Base-by-base conservation (phyloP, 176 grass and related monocot genomes). In the Cenchrus fungigraminus region DNA sequence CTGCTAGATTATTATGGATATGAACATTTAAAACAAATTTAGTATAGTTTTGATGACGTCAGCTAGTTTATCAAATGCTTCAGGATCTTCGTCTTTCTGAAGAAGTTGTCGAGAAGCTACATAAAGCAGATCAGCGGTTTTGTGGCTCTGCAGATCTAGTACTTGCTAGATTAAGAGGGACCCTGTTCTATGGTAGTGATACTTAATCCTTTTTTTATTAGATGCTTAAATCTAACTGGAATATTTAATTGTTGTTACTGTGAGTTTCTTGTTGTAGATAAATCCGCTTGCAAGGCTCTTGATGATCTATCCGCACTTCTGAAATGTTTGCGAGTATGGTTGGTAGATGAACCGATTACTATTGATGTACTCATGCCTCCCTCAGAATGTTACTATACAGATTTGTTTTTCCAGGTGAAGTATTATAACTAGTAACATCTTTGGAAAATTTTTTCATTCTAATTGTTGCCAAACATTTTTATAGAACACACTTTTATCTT, bases 301-400 rank as follows among this genome's bases (percentile, higher is more conserved):
- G 93, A 95, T 82, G 96, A 98, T 51, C 78, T 98, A 65, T 95
- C 96, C 4, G 60, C 57, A 14, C 87, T 98, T 88, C 85, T 98
- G 45, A 95, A 87, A 76, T 95, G 78, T 85, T 88, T 98, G 82
- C 93, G 92, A 71, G 68, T 88, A 78, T 98, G 96, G 96, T 85
- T 63, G 37, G 76, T 90, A 75, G 93, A 93, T 47, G 78, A 91
- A 77, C 78, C 79, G 73, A 73, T 98, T 72, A 89, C 93, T 60
- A 92, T 98, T 76, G 96, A 98, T 86, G 93, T 98, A 76, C 91
- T 98, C 20, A 95, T 94, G 93, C 93, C 96, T 93, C 93, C 96
- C 87, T 90, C 96, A 74, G 96, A 98, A 86, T 86, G 73, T 86
- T 98, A 94, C 74, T 91, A 94, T 71, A 91, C 76, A 64, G 68